A percentile compares a stretch with the other conserved stretches of the same genome.
Evolutionary conservation across 768 basidiomycete species (phyloP).

Genomic region (Macrolepiota albuminosa): DNA sequence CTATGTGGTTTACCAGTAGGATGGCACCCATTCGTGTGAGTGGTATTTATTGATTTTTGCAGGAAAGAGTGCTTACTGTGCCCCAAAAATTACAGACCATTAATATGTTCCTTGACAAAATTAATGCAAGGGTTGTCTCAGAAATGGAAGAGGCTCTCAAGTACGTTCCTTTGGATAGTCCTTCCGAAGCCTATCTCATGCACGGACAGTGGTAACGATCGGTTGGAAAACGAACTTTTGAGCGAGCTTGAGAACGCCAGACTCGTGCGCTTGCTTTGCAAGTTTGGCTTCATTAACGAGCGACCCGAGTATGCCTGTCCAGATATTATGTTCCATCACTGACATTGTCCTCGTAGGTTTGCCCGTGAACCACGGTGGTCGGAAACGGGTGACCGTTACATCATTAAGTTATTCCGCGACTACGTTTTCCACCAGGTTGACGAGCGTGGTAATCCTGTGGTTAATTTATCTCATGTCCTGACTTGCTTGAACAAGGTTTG

Average conservation of each 20-base stretch:
- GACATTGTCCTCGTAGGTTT: conserved; percentile 48
- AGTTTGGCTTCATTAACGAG: conserved; percentile 98
- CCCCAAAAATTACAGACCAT: conserved; percentile 47
- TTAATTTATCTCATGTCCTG: conserved; percentile 89
- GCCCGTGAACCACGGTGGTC: conserved; percentile 97
- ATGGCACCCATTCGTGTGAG: conserved; percentile 60
- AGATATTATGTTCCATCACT: neutral
- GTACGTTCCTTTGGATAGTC: conserved; percentile 36
- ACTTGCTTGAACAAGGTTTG: conserved; percentile 89
- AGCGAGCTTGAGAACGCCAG: conserved; percentile 93
- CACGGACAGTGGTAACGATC: conserved; percentile 63
- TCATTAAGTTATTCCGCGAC: conserved; percentile 97
- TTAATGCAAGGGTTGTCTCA: conserved; percentile 62
- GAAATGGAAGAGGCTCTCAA: conserved; percentile 83
- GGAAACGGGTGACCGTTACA: conserved; percentile 96
- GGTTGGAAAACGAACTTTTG: conserved; percentile 77
- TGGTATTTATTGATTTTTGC: neutral
- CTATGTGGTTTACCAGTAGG: conserved; percentile 74
- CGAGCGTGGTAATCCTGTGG: conserved; percentile 80
- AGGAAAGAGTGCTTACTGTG: neutral
- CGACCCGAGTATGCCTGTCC: conserved; percentile 73
- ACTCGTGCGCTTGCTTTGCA: conserved; percentile 82
- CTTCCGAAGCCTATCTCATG: neutral
- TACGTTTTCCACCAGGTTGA: conserved; percentile 98
- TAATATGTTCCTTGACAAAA: conserved; percentile 75